Evolutionary conservation across 768 basidiomycete genomes (phyloP), one percentile per base, ranked within the genome.

Genomic region (Lactifluus volemus): DNA sequence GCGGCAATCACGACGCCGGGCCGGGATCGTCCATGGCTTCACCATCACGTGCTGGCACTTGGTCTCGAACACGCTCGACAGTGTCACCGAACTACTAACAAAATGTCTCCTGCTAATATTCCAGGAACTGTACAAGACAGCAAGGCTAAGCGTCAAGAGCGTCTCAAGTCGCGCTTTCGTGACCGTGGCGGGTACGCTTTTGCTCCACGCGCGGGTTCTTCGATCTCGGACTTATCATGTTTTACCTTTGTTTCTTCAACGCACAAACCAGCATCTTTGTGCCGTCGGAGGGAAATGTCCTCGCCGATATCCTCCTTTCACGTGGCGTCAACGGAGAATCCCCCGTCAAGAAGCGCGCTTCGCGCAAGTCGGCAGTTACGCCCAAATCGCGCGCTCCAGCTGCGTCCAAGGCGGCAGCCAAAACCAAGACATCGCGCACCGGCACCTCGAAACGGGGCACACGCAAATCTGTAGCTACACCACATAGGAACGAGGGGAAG

Each of bases 111-210:
- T 17, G 11, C 34, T 4, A 19, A 21, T 52, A 70, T 70, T 0
- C 68, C 64, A 32, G 69, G 67, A 7, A 68, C 77, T 51, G 80
- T 82, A 14, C 79, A 84, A 53, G 84, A 83, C 55, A 88, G 86
- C 67, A 77, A 84, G 34, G 78, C 79, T 0, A 73, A 84, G 51
- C 81, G 87, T 48, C 68, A 82, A 15, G 77, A 85, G 67, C 79
- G 85, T 45, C 83, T 83, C 61, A 82, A 87, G 65, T 77, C 84
- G 38, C 76, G 86, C 29, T 84, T 86, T 70, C 79, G 86, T 55
- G 84, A 87, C 71, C 79, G 73, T 41, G 73, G 73, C n/a, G 73
- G 73, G 72, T 73, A 54, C 30, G 72, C 68, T 21, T 39, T 5
- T 36, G 4, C 21, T 21, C 38, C 15, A 32, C 14, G n/a, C 17